These are phyloP conservation scores for Tuber aestivum DNA, from an alignment of 495 filamentous ascomycete genomes.

Conservation along the genomic window DNA sequence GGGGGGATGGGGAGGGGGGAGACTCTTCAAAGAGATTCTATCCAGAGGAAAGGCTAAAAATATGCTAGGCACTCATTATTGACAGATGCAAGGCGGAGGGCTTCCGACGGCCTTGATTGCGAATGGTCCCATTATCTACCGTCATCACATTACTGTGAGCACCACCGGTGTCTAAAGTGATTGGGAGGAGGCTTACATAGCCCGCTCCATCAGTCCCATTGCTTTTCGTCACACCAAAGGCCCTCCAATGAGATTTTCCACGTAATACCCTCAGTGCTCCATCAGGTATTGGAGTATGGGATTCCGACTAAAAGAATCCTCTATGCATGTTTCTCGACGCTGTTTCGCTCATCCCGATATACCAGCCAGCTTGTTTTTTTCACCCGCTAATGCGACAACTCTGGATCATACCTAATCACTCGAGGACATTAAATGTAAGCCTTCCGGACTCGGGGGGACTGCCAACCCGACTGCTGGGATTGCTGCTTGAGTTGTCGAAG, in stretches of 20 bases:
- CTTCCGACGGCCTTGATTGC: slow-evolving; percentile 5
- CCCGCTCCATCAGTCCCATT: not conserved
- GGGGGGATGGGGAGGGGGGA: not conserved
- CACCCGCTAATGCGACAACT: not conserved
- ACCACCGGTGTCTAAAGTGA: not conserved
- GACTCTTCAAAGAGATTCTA: not conserved
- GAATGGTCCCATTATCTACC: not conserved
- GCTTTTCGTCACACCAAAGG: not conserved
- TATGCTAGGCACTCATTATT: not conserved
- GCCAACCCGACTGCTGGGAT: not conserved
- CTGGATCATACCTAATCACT: not conserved
- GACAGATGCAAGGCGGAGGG: not conserved
- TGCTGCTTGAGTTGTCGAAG: not conserved
- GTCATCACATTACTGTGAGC: not conserved
- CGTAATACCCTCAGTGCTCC: not conserved
- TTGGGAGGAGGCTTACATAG: slow-evolving; percentile 1
- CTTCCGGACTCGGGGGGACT: not conserved
- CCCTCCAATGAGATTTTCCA: not conserved
- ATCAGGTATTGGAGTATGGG: not conserved
- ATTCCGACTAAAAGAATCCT: not conserved
- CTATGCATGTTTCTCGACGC: not conserved
- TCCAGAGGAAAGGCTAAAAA: not conserved
- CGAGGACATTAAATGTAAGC: not conserved
- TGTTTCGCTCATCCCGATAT: not conserved
- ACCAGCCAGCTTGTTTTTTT: not conserved